phyloP scores from a whole-genome alignment of 768 basidiomycete genomes.

The Rhodotorula paludigena region DNA sequence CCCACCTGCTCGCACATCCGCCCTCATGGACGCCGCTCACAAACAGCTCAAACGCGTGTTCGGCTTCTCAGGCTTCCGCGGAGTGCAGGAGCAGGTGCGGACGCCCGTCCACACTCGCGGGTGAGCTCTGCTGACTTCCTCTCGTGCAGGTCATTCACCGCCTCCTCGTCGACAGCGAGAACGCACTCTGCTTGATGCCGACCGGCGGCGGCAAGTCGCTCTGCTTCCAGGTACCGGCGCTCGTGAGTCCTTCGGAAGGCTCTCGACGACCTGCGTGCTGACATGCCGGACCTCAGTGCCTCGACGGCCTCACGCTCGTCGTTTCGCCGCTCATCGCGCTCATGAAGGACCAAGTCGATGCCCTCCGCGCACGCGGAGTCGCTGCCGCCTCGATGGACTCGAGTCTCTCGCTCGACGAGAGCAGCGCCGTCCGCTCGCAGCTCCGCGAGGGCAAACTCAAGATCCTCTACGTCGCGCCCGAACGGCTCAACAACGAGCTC shows the following conservation, averaged over 20 bases:
- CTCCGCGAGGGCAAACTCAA: slow-evolving; percentile 51
- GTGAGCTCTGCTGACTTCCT: not conserved
- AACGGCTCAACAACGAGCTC: slow-evolving; percentile 53
- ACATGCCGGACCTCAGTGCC: slow-evolving; percentile 45
- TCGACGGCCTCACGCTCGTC: slow-evolving; percentile 74
- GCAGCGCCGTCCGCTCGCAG: slow-evolving; percentile 48
- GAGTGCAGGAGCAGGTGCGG: slow-evolving; percentile 49
- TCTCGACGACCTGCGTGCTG: not conserved
- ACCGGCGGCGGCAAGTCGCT: slow-evolving; percentile 54
- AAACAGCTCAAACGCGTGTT: slow-evolving; percentile 47
- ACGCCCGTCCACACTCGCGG: too few species aligned
- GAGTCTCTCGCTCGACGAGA: slow-evolving; percentile 46
- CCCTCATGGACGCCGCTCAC: slow-evolving; percentile 48
- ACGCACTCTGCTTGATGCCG: slow-evolving; percentile 68
- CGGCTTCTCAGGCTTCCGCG: slow-evolving; percentile 48
- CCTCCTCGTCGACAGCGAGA: slow-evolving; percentile 50
- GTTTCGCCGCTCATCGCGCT: slow-evolving; percentile 82
- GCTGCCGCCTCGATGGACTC: slow-evolving; percentile 52
- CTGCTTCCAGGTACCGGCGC: slow-evolving; percentile 69
- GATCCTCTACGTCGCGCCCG: slow-evolving; percentile 55
- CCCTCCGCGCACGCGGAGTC: slow-evolving; percentile 46
- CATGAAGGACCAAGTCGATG: slow-evolving; percentile 59
- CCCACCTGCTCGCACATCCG: too few species aligned
- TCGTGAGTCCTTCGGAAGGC: slow-evolving; percentile 49
- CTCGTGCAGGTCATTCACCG: slow-evolving; percentile 47